A percentile compares a stretch with the other conserved stretches of the same genome.
phyloP scores from a whole-genome alignment of 2,329 filamentous ascomycete genomes.

The Botrytis medusae region DNA sequence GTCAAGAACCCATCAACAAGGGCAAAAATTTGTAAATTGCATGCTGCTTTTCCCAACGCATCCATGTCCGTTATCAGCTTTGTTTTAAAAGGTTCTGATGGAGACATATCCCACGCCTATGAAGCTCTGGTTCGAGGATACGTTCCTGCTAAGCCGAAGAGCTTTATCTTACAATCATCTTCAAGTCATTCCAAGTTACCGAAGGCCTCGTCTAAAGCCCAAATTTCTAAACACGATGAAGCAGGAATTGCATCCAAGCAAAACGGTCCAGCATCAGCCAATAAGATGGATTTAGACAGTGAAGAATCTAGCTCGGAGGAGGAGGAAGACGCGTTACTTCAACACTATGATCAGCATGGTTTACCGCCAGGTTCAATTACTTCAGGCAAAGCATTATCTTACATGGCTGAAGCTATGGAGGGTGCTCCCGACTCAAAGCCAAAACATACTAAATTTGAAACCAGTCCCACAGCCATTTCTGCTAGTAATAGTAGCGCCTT shows the following conservation, averaged over 20 bases:
- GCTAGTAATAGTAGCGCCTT: conserved; percentile 36
- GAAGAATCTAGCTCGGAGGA: conserved; percentile 35
- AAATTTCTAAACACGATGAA: not conserved
- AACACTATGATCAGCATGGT: conserved; percentile 38
- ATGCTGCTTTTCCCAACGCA: conserved; percentile 37
- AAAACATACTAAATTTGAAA: conserved; percentile 27
- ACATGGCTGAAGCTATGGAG: conserved; percentile 34
- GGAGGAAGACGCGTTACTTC: conserved; percentile 37
- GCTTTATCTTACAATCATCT: conserved; percentile 29
- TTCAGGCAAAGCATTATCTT: conserved; percentile 35
- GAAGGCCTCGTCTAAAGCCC: not conserved
- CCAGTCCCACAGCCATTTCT: conserved; percentile 25
- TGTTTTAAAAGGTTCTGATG: conserved; percentile 34
- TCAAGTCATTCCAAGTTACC: conserved; percentile 6
- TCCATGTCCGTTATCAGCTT: conserved; percentile 36
- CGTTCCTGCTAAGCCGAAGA: conserved; percentile 32
- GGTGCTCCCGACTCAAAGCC: conserved; percentile 25
- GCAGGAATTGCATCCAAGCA: conserved; percentile 10
- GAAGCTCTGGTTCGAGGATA: conserved; percentile 37
- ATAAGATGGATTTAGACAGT: conserved; percentile 25
- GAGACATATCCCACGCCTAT: conserved; percentile 36
- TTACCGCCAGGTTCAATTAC: conserved; percentile 38
- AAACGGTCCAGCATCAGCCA: not conserved
- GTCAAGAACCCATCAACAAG: conserved; percentile 28
- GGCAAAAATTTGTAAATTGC: conserved; percentile 36